Base-by-base conservation (phyloP, 176 grass and related monocot genomes). In the Melocanna baccifera region DNA sequence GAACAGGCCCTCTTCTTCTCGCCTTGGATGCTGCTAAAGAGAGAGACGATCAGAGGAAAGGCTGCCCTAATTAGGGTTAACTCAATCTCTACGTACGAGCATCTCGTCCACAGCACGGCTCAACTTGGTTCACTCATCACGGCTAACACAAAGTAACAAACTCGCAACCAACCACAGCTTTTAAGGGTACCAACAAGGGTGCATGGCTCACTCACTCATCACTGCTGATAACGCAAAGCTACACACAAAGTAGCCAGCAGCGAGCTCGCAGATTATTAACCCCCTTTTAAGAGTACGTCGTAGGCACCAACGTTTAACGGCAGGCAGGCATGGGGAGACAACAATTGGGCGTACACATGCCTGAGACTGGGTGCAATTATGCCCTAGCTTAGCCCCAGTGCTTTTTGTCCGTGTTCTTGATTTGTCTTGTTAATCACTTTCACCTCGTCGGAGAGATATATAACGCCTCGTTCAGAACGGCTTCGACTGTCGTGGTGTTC, bases 41-140 rank as follows among this genome's bases (percentile, higher is more conserved):
- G n/a, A 32, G 20, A 41, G 32, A 47, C 7, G 73, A 45, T 45
- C 42, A 77, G 22, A 76, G 42, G 71, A 87, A 77, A 87, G 52
- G 85, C 39, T 67, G 85, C 39, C 8, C 55, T 76, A 18, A 50
- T 29, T 12, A 46, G 4, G 25, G 71, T 26, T 73, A 52, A 51
- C 19, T 61, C 25, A 5, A 13, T 73, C 18, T 73, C 9, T 30
- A 39, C 0, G 42, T 6, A 45, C 10, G 4, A 1, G 47, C 6
- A 39, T 19, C 12, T 55, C 15, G n/a, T 82, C 51, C 22, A 57
- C 9, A 55, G 1, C 22, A 42, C 36, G 13, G 15, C 59, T 55
- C 36, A 32, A 18, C 47, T 32, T 39, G 26, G 23, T n/a, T 51
- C 62, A 48, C 34, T 34, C 39, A 67, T 48, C 50, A 48, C 43